These are phyloP conservation scores for Paracorniculantispora psalliotae DNA, from an alignment of 2,329 filamentous ascomycete species.

Conservation along the genomic window DNA sequence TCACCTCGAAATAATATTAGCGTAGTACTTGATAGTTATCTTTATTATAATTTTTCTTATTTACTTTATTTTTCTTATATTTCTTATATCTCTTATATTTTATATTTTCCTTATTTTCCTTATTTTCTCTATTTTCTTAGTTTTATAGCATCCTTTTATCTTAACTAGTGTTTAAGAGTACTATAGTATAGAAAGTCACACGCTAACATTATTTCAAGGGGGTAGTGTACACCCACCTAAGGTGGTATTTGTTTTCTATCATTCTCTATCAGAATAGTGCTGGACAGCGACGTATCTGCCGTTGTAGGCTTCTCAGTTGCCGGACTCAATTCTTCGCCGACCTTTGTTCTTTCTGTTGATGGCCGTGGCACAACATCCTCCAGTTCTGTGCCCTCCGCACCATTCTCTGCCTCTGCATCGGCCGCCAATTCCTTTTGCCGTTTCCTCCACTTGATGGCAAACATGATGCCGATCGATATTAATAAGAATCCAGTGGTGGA, in stretches of 20 bases:
- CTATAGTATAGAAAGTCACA: too few species aligned
- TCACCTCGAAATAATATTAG: too few species aligned
- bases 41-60: too few species aligned
- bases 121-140: too few species aligned
- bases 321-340: neutral
- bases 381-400: neutral
- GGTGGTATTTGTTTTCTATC: slow-evolving; percentile 2
- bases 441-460: slow-evolving; percentile 7
- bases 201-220: too few species aligned
- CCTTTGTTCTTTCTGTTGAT: neutral
- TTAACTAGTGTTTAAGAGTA: too few species aligned
- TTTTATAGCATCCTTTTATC: too few species aligned
- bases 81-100: too few species aligned
- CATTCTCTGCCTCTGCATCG: neutral
- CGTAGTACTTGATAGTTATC: too few species aligned
- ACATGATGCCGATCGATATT: slow-evolving; percentile 13
- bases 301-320: neutral
- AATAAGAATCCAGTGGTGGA: slow-evolving; percentile 16
- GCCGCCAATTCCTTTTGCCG: slow-evolving; percentile 1
- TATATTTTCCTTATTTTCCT: too few species aligned
- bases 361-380: neutral
- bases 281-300: neutral
- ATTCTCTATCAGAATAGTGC: neutral
- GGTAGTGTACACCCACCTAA: too few species aligned
- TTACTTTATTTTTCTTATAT: too few species aligned